Conservation (phyloP, 768 basidiomycete genomes). For the Psilocybe subaeruginosa region DNA sequence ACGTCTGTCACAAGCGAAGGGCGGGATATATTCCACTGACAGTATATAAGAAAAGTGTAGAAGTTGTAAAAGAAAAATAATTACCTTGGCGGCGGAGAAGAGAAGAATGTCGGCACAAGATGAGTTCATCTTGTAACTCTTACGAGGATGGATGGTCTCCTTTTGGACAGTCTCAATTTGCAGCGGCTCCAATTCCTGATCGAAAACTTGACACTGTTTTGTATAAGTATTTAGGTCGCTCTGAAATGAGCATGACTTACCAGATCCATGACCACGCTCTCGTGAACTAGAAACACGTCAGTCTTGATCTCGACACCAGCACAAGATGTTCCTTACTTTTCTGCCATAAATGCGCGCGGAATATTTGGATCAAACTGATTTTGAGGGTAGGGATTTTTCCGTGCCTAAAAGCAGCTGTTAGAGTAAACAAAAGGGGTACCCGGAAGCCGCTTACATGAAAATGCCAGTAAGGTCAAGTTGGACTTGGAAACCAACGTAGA, state of each 20-base stretch:
- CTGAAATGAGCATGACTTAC: conserved; percentile 34
- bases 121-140: conserved; percentile 99
- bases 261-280: conserved; percentile 92
- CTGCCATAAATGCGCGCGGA: conserved; percentile 99
- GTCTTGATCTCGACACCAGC: conserved; percentile 10
- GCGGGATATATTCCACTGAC: conserved; percentile 94
- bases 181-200: conserved; percentile 96
- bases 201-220: conserved; percentile 93
- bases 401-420: conserved; percentile 56
- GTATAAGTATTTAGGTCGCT: conserved; percentile 1
- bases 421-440: not conserved
- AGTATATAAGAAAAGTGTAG: not conserved
- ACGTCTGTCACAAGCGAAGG: conserved; percentile 95
- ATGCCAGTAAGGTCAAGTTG: conserved; percentile 97
- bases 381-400: conserved; percentile 98
- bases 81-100: conserved; percentile 90
- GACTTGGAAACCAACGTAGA: conserved; percentile 99
- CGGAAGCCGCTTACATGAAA: conserved; percentile 66
- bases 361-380: conserved; percentile 99
- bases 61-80: not conserved
- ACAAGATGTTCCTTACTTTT: conserved; percentile 72
- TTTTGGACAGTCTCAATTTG: conserved; percentile 99
- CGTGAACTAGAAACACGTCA: conserved; percentile 61
- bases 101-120: conserved; percentile 98
- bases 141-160: conserved; percentile 98